Base-by-base conservation (phyloP, 331 rosid species). In the Acacia concinna region DNA sequence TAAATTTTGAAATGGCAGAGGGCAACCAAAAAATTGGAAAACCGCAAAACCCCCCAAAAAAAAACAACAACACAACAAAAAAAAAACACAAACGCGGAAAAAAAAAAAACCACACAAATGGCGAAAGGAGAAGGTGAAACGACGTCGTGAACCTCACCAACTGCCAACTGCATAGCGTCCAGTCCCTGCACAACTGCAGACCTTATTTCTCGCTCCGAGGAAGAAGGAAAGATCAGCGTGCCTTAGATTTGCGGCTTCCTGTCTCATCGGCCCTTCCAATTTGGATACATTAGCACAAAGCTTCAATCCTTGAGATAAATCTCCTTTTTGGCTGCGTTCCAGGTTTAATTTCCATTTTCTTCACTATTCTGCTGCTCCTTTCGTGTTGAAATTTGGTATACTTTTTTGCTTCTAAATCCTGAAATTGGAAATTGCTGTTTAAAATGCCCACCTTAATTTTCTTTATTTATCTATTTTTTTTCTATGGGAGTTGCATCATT, bases 81-180 rank as follows among this genome's bases (percentile, higher is more conserved):
- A n/a, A n/a, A n/a, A n/a, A n/a, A n/a, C n/a, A n/a, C n/a, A n/a
- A n/a, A n/a, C n/a, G n/a, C n/a, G n/a, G n/a, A n/a, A n/a, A n/a
- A n/a, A n/a, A n/a, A n/a, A n/a, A n/a, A n/a, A n/a, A n/a, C n/a
- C n/a, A n/a, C n/a, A n/a, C n/a, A n/a, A n/a, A n/a, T n/a, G n/a
- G 46, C 12, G 17, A 6, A 14, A 20, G 46, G 1, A 17, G 34
- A 65, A 51, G n/a, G 47, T 21, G 5, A 43, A 78, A 78, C 79
- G 76, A 81, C 79, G 66, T 52, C 25, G 84, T 85, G 77, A 79
- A 67, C n/a, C n/a, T n/a, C n/a, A n/a, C n/a, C n/a, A n/a, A n/a
- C 67, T 71, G 2, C 1, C 8, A 71, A n/a, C 30, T 71, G 71
- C 73, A 40, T 44, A 37, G n/a, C 47, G 59, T 56, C 83, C 62